These are phyloP conservation scores for Colletotrichum higginsianum DNA, from an alignment of 2,329 filamentous ascomycete genomes.

Conservation along the genomic window DNA sequence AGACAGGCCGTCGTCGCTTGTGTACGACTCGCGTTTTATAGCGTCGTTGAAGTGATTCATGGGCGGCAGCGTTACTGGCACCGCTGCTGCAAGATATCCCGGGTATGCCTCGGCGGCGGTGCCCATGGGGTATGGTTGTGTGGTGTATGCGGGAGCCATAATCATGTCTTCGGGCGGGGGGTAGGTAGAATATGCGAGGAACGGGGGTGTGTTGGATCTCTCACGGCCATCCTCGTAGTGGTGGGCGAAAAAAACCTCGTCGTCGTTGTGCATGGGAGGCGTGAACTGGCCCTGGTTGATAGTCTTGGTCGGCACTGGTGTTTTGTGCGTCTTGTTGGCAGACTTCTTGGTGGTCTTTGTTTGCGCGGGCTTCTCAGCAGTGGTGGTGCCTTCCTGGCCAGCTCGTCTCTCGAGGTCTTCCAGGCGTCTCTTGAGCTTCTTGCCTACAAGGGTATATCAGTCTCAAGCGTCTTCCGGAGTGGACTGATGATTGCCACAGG, in stretches of 20 bases:
- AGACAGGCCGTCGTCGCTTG: conserved; percentile 72
- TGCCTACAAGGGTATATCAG: conserved; percentile 67
- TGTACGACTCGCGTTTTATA: conserved; percentile 76
- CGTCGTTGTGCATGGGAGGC: conserved; percentile 73
- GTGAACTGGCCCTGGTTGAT: conserved; percentile 70
- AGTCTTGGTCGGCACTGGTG: conserved; percentile 54
- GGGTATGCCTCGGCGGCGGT: conserved; percentile 67
- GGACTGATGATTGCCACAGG: conserved; percentile 44
- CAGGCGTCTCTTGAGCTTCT: conserved; percentile 92
- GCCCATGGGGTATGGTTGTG: conserved; percentile 67
- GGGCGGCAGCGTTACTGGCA: conserved; percentile 74
- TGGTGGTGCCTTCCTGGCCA: conserved; percentile 65
- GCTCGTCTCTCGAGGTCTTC: conserved; percentile 88
- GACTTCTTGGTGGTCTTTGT: conserved; percentile 59
- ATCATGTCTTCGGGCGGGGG: conserved; percentile 76
- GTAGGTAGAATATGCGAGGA: conserved; percentile 78
- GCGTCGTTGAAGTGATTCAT: conserved; percentile 75
- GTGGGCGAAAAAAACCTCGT: conserved; percentile 77
- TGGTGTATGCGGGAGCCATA: conserved; percentile 71
- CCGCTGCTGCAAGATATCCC: conserved; percentile 69
- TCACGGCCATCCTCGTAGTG: conserved; percentile 73
- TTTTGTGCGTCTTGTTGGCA: conserved; percentile 51
- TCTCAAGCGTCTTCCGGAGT: neutral
- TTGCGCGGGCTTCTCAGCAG: conserved; percentile 56
- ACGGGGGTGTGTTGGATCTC: conserved; percentile 79